These are phyloP conservation scores for Suillus fuscotomentosus DNA, from an alignment of 768 basidiomycete species.

Conservation along the genomic window DNA sequence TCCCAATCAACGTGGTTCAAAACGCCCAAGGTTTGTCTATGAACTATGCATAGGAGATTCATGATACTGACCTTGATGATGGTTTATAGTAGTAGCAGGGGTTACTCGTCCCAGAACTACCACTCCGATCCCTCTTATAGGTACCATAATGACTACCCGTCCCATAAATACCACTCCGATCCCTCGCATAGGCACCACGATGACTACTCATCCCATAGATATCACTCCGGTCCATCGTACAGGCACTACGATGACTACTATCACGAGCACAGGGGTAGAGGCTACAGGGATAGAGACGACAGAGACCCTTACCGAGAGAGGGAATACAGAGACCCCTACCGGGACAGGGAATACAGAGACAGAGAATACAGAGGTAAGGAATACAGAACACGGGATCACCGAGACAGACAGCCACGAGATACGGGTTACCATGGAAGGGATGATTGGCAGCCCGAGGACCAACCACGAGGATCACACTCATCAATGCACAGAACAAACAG, in stretches of 20 bases:
- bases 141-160: slow-evolving; percentile 11
- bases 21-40: slow-evolving; percentile 18
- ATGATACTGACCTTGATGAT: slow-evolving; percentile 8
- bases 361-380: slow-evolving; percentile 16
- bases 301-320: slow-evolving; percentile 19
- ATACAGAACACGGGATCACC: slow-evolving; percentile 6
- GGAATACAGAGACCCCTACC: slow-evolving; percentile 17
- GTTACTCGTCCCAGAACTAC: slow-evolving; percentile 21
- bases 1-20: slow-evolving; percentile 15
- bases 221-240: slow-evolving; percentile 23
- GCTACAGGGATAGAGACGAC: slow-evolving; percentile 20
- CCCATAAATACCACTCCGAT: slow-evolving; percentile 20
- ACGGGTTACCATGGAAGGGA: neutral
- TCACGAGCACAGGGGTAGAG: slow-evolving; percentile 18
- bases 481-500: slow-evolving; percentile 18
- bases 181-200: slow-evolving; percentile 3
- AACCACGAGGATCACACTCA: slow-evolving; percentile 20
- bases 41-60: neutral
- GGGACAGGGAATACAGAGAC: slow-evolving; percentile 17
- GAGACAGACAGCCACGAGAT: neutral
- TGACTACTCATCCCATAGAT: slow-evolving; percentile 18
- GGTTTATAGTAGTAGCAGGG: slow-evolving; percentile 21
- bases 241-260: slow-evolving; percentile 21
- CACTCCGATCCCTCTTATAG: slow-evolving; percentile 16
- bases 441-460: neutral